phyloP scores from a whole-genome alignment of 805 yeast genomes.

The Ogataea polymorpha region DNA sequence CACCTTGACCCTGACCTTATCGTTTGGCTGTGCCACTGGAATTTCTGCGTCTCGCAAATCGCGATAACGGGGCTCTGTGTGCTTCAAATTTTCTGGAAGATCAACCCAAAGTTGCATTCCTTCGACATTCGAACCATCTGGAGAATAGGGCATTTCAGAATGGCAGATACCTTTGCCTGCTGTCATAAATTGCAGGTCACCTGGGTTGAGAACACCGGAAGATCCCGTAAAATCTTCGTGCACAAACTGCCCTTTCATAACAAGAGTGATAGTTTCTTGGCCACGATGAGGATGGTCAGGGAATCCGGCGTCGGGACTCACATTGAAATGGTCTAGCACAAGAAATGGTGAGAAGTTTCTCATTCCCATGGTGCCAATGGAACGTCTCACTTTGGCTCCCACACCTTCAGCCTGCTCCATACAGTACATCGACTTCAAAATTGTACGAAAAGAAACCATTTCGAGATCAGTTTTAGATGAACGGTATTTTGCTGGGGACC shows the following conservation, averaged over 20 bases:
- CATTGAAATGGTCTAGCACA: conserved; percentile 75
- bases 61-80: conserved; percentile 70
- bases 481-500: background rate
- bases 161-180: conserved; percentile 88
- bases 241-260: conserved; percentile 63
- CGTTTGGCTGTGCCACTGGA: conserved; percentile 64
- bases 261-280: conserved; percentile 73
- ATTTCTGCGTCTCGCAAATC: conserved; percentile 69
- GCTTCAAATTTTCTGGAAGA: conserved; percentile 61
- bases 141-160: conserved; percentile 76
- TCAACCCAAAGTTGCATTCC: conserved; percentile 92
- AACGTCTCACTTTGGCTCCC: conserved; percentile 82
- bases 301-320: conserved; percentile 65
- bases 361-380: conserved; percentile 66
- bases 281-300: conserved; percentile 86
- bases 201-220: conserved; percentile 71
- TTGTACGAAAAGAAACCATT: conserved; percentile 41
- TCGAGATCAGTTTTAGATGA: background rate
- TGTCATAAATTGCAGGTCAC: conserved; percentile 91
- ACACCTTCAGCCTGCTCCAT: conserved; percentile 78
- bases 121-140: conserved; percentile 44
- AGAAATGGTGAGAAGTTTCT: conserved; percentile 80
- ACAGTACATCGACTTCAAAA: conserved; percentile 53
- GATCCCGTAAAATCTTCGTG: conserved; percentile 88
- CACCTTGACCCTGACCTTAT: conserved; percentile 63